phyloP scores from a whole-genome alignment of 2,329 filamentous ascomycete species.

The Aspergillus unguis region DNA sequence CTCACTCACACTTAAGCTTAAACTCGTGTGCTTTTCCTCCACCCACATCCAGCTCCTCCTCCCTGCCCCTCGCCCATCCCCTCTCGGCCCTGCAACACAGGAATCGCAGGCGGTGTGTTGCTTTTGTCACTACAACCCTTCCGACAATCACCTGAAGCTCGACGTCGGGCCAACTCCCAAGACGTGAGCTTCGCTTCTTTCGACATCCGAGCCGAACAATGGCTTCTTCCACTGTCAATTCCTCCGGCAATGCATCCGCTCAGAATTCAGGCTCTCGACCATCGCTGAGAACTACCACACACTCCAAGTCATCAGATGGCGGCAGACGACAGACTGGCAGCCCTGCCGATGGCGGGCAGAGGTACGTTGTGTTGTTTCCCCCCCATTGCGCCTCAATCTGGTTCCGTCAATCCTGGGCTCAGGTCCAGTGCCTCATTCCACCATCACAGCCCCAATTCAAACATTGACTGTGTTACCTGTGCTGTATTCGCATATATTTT shows the following conservation, averaged over 20 bases:
- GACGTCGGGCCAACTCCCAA: conserved; percentile 36
- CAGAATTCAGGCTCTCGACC: conserved; percentile 39
- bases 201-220: conserved; percentile 32
- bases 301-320: conserved; percentile 50
- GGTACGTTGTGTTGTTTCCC: conserved; percentile 43
- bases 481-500: background rate
- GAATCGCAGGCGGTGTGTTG: conserved; percentile 39
- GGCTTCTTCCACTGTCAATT: conserved; percentile 43
- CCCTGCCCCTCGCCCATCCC: conserved; percentile 9
- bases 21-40: conserved; percentile 11
- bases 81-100: conserved; percentile 15
- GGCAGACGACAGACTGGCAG: conserved; percentile 56
- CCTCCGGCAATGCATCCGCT: conserved; percentile 36
- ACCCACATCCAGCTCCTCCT: conserved; percentile 10
- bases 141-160: conserved; percentile 24
- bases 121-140: conserved; percentile 30
- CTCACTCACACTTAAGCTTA: conserved; percentile 8
- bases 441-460: background rate
- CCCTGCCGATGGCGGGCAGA: conserved; percentile 53
- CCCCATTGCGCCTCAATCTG: conserved; percentile 8
- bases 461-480: background rate
- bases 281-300: conserved; percentile 50
- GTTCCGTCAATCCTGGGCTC: conserved; percentile 4
- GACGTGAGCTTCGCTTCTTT: conserved; percentile 32
- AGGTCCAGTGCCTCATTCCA: conserved; percentile 15